Conservation (phyloP, 2,329 filamentous ascomycete species). For the Beauveria sp. region DNA sequence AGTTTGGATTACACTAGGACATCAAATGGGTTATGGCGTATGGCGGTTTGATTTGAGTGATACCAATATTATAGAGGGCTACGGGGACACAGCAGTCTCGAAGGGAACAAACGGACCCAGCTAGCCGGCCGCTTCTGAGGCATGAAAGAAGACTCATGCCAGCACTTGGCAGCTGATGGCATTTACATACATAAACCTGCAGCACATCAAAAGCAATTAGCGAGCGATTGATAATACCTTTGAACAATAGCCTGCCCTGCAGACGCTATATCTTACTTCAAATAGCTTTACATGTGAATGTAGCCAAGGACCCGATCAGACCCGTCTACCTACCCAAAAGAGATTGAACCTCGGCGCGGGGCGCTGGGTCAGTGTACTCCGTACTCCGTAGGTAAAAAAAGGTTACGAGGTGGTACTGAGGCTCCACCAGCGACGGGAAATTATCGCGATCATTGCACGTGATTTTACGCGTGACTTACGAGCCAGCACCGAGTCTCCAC, state of each 20-base stretch:
- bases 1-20: constrained; percentile 10
- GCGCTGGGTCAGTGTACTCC: neutral
- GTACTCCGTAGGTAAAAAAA: no score
- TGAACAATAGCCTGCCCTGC: neutral
- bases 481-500: neutral
- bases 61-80: constrained; percentile 10
- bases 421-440: neutral
- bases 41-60: constrained; percentile 8
- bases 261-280: neutral
- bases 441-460: constrained; percentile 10
- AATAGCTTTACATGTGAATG: constrained; percentile 2
- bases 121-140: constrained; percentile 3
- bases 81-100: constrained; percentile 9
- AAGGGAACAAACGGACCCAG: constrained; percentile 10
- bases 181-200: constrained; percentile 2
- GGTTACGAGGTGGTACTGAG: neutral
- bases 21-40: constrained; percentile 9
- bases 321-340: constrained; percentile 2
- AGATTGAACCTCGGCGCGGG: constrained; percentile 6
- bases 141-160: neutral
- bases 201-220: constrained; percentile 5
- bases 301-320: neutral
- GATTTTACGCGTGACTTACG: constrained; percentile 5
- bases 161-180: constrained; percentile 5
- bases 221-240: constrained; percentile 3